Evolutionary conservation across 2,329 filamentous ascomycete genomes (phyloP), one percentile per base, ranked within the genome.

Genomic region (Sporothrix phasma): DNA sequence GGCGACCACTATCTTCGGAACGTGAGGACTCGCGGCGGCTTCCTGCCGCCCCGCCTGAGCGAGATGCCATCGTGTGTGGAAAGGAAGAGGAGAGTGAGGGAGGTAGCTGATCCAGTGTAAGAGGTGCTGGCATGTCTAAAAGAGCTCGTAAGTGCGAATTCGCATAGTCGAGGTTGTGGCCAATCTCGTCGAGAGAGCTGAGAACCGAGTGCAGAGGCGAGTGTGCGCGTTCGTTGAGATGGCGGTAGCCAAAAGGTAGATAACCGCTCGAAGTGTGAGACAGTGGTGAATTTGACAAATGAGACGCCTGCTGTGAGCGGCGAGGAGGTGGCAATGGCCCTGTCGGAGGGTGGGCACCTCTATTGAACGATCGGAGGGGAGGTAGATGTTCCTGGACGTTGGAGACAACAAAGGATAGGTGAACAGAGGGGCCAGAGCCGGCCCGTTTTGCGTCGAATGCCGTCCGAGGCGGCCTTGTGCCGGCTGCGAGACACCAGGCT

Each of bases 111-210:
- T 19, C 63, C 66, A 64, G 43, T 5, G 56, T 56, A 53, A 65
- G 66, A 1, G 63, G 69, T 1, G 62, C 43, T 24, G 67, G 64
- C 54, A 70, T 70, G 39, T 79, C 77, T n/a, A 80, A 71, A 34
- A 80, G 69, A 5, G 77, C 73, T 8, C 76, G 73, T 19, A 80
- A 72, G 60, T 78, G 77, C 13, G 77, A 73, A 70, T 79, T 79
- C 54, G 75, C 75, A 68, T 77, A 74, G 64, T 78, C 75, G 60
- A 78, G 71, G 51, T 73, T 73, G 43, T 74, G 66, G 53, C 60
- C 66, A 11, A 67, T 61, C 22, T 63, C 62, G 41, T 66, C 64
- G 46, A 67, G 64, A 10, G 58, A 62, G 51, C 61, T 49, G 8
- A 62, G 13, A n/a, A 62, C 46, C 19, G 61, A 26, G 24, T 24